These are phyloP conservation scores for Candida wancherniae DNA, from an alignment of 805 yeast species.

Conservation along the genomic window DNA sequence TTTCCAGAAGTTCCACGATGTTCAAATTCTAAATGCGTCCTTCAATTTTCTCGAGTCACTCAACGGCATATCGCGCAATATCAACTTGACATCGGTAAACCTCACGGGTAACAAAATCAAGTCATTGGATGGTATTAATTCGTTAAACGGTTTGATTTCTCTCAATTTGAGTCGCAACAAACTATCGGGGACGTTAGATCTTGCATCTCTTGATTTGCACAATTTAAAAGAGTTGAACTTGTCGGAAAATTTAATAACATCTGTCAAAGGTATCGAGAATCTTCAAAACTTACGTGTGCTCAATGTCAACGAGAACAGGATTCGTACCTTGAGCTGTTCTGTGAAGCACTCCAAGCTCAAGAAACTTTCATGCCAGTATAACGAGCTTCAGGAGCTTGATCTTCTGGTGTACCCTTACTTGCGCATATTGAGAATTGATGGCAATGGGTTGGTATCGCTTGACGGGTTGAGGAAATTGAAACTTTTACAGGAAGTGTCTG, in stretches of 20 bases:
- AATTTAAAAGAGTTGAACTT: constrained; percentile 42
- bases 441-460: constrained; percentile 29
- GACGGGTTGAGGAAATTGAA: constrained; percentile 26
- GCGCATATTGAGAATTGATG: constrained; percentile 43
- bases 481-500: constrained; percentile 39
- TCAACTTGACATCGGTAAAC: constrained; percentile 40
- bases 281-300: constrained; percentile 34
- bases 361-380: constrained; percentile 35
- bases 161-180: constrained; percentile 41
- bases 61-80: constrained; percentile 32
- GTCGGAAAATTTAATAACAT: constrained; percentile 36
- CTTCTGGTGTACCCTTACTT: constrained; percentile 33
- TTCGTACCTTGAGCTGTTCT: constrained; percentile 20
- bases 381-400: constrained; percentile 29
- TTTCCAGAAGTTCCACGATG: constrained; percentile 34
- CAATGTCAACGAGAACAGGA: constrained; percentile 39
- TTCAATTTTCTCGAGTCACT: constrained; percentile 34
- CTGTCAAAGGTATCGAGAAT: constrained; percentile 31
- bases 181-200: constrained; percentile 35
- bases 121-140: constrained; percentile 32
- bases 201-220: constrained; percentile 29
- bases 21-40: constrained; percentile 40
- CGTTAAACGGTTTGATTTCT: constrained; percentile 35
- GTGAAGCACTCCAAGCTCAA: constrained; percentile 28
- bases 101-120: constrained; percentile 33